Evolutionary conservation across 2,329 filamentous ascomycete genomes (phyloP).

Genomic region (Stachybotrys elegans): DNA sequence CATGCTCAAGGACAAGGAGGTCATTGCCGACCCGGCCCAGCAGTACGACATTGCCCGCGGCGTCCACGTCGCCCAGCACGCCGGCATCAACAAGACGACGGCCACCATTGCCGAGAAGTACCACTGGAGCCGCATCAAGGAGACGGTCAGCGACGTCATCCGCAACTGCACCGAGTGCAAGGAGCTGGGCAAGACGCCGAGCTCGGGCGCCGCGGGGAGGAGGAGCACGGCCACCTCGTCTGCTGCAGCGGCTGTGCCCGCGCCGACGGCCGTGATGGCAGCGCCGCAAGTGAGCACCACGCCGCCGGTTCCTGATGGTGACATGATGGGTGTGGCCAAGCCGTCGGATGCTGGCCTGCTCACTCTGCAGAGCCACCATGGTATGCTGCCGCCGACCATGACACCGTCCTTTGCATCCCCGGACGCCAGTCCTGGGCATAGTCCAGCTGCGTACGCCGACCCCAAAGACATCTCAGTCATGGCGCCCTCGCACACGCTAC

Average conservation of each 20-base stretch:
- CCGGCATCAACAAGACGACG: conserved; percentile 97
- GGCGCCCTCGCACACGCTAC: conserved; percentile 32
- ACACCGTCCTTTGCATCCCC: conserved; percentile 17
- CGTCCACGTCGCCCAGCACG: conserved; percentile 72
- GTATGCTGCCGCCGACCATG: conserved; percentile 14
- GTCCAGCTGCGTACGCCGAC: conserved; percentile 39
- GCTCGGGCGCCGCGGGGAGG: conserved; percentile 20
- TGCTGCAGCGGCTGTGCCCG: conserved; percentile 4
- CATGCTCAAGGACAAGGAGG: conserved; percentile 97
- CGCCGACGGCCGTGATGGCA: conserved; percentile 1
- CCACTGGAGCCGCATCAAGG: conserved; percentile 97
- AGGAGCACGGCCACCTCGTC: conserved; percentile 2
- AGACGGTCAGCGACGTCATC: conserved; percentile 92
- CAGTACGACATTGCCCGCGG: conserved; percentile 86
- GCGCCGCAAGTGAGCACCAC: too few relatives aligned
- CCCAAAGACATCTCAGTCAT: conserved; percentile 42
- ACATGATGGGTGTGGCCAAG: too few relatives aligned
- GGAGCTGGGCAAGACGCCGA: conserved; percentile 60
- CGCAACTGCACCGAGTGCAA: conserved; percentile 88
- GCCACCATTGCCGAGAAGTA: conserved; percentile 89
- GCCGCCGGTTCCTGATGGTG: too few relatives aligned
- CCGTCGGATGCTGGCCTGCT: too few relatives aligned
- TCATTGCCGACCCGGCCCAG: conserved; percentile 81
- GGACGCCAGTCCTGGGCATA: conserved; percentile 17
- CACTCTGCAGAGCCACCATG: conserved; percentile 21